Conservation (phyloP, 331 rosid species). For the Pyrus hybrid region DNA sequence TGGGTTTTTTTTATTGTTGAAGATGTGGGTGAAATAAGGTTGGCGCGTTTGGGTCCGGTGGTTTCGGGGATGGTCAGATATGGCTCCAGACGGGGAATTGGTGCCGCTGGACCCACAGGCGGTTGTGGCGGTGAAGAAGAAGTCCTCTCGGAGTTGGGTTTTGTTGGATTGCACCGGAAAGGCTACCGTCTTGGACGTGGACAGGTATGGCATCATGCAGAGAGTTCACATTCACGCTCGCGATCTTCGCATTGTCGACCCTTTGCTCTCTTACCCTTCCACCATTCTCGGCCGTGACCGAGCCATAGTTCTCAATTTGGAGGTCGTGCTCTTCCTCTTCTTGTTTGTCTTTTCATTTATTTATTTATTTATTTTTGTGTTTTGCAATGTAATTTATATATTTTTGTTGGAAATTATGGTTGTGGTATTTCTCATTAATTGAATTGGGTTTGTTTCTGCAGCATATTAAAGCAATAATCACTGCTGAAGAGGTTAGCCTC, state of each 20-base stretch:
- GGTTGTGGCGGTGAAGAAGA: slow-evolving; percentile 53
- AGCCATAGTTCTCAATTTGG: slow-evolving; percentile 93
- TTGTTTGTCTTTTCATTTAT: neutral
- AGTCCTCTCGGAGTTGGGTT: slow-evolving; percentile 78
- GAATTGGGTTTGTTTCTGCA: slow-evolving; percentile 26
- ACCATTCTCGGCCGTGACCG: slow-evolving; percentile 83
- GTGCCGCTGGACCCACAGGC: slow-evolving; percentile 71
- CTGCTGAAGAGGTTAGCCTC: slow-evolving; percentile 84
- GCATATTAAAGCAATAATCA: slow-evolving; percentile 97
- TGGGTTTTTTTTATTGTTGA: neutral
- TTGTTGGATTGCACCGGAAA: slow-evolving; percentile 50
- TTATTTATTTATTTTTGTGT: neutral
- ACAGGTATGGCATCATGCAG: slow-evolving; percentile 86
- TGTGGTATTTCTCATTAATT: neutral
- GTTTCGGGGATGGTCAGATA: slow-evolving; percentile 42
- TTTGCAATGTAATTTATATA: no score
- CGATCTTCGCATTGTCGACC: slow-evolving; percentile 90
- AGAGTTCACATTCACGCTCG: slow-evolving; percentile 88
- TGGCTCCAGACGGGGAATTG: slow-evolving; percentile 71
- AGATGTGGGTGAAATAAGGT: slow-evolving; percentile 15
- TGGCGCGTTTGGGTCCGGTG: slow-evolving; percentile 15
- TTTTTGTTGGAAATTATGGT: no score
- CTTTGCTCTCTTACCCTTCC: slow-evolving; percentile 84
- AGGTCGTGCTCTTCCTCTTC: slow-evolving; percentile 32
- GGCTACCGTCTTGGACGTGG: slow-evolving; percentile 63